These are phyloP conservation scores for Taiwanofungus camphoratus DNA, from an alignment of 1,284 basidiomycete species.

Conservation along the genomic window DNA sequence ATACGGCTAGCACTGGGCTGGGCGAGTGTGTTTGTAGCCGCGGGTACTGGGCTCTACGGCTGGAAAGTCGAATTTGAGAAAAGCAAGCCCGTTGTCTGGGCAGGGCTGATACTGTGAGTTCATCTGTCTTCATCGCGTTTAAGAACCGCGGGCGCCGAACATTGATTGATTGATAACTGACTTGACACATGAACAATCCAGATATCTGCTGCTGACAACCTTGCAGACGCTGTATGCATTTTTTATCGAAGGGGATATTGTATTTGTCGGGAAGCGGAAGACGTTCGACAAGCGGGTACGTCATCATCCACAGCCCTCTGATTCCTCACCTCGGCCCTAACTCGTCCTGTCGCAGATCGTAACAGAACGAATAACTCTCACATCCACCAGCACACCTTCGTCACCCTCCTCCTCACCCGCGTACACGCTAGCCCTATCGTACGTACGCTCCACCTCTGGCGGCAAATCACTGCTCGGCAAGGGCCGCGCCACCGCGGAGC, in stretches of 20 bases:
- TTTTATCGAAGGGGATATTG: slow-evolving; percentile 73
- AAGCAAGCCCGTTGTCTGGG: slow-evolving; percentile 74
- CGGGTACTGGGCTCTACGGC: slow-evolving; percentile 77
- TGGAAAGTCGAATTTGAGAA: slow-evolving; percentile 83
- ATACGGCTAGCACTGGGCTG: slow-evolving; percentile 81
- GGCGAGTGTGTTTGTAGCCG: slow-evolving; percentile 75
- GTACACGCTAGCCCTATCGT: slow-evolving; percentile 59
- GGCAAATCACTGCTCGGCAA: slow-evolving; percentile 73
- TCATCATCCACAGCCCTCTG: slow-evolving; percentile 11
- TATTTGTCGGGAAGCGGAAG: slow-evolving; percentile 81
- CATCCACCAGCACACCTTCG: slow-evolving; percentile 55
- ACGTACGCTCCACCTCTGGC: slow-evolving; percentile 67
- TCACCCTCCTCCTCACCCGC: slow-evolving; percentile 41
- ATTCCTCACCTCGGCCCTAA: neutral
- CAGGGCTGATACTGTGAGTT: slow-evolving; percentile 69
- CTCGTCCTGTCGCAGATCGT: slow-evolving; percentile 51
- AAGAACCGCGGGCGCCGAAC: neutral
- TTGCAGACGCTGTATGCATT: slow-evolving; percentile 74
- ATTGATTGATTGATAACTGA: slow-evolving; percentile 2
- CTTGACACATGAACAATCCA: slow-evolving; percentile 24
- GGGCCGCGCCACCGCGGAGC: slow-evolving; percentile 46
- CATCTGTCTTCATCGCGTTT: slow-evolving; percentile 8
- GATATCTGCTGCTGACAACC: slow-evolving; percentile 68
- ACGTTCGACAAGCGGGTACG: slow-evolving; percentile 75
- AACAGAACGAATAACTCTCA: slow-evolving; percentile 73